Conservation (phyloP, 257 asterid species). For the Leptodermis oblonga region DNA sequence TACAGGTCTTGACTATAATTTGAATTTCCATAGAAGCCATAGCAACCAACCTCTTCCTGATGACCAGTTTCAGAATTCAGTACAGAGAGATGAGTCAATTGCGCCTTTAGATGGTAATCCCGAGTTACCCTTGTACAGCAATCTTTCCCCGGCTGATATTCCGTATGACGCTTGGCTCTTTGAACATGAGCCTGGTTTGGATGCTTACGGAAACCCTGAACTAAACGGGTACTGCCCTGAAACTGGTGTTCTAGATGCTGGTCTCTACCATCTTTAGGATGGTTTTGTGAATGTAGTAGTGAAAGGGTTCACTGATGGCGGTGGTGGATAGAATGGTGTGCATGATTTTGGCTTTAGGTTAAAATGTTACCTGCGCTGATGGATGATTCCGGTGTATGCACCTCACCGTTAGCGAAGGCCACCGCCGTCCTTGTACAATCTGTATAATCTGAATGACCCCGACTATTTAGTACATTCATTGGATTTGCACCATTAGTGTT, state of each 20-base stretch:
- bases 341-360: neutral
- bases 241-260: conserved; percentile 32
- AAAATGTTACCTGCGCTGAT: neutral
- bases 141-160: conserved; percentile 24
- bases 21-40: conserved; percentile 27
- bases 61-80: conserved; percentile 14
- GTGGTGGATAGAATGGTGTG: neutral
- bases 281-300: neutral
- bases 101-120: conserved; percentile 16
- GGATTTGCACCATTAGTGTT: neutral
- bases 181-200: conserved; percentile 32
- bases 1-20: conserved; percentile 21
- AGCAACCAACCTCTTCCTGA: conserved; percentile 24
- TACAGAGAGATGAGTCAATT: conserved; percentile 13
- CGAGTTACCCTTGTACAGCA: conserved; percentile 28
- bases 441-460: conserved; percentile 3
- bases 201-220: conserved; percentile 28
- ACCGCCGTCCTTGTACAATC: conserved; percentile 5
- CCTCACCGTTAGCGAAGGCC: neutral
- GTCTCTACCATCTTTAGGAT: conserved; percentile 31
- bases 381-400: neutral
- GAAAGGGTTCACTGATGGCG: neutral
- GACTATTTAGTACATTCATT: neutral
- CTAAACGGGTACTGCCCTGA: conserved; percentile 41
- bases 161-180: conserved; percentile 37